phyloP scores from a whole-genome alignment of 2,329 filamentous ascomycete species.

The Talaromyces sp. region DNA sequence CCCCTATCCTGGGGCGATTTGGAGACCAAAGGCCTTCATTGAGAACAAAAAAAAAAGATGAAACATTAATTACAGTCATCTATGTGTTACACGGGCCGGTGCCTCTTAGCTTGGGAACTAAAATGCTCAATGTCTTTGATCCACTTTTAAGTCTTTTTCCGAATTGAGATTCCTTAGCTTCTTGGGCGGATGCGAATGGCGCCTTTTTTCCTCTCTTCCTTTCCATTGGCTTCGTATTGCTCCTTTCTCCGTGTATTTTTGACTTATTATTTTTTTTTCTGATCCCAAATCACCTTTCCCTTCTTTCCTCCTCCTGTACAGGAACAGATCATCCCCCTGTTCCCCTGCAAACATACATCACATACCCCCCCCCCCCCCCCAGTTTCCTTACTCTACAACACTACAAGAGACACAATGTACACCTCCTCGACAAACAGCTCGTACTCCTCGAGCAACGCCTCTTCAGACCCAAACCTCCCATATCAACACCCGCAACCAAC shows the following conservation, averaged over 20 bases:
- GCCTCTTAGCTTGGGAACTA: slow-evolving; percentile 21
- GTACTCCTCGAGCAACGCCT: slow-evolving; percentile 32
- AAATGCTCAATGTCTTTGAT: slow-evolving; percentile 26
- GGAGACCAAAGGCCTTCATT: background rate
- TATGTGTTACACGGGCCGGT: slow-evolving; percentile 28
- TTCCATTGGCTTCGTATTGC: background rate
- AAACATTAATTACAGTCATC: slow-evolving; percentile 27
- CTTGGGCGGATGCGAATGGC: slow-evolving; percentile 7
- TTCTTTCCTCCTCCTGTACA: background rate
- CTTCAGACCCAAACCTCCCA: slow-evolving; percentile 30
- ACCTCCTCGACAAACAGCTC: slow-evolving; percentile 31
- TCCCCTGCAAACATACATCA: background rate
- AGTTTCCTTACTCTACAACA: background rate
- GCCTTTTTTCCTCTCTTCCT: slow-evolving; percentile 4
- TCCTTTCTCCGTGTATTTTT: background rate
- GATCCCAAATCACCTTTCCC: background rate
- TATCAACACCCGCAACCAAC: slow-evolving; percentile 29
- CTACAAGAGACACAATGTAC: slow-evolving; percentile 21
- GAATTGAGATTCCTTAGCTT: slow-evolving; percentile 18
- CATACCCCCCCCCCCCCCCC: background rate
- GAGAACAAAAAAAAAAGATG: background rate
- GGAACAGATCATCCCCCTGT: background rate
- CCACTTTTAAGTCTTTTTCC: slow-evolving; percentile 27
- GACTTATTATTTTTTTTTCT: background rate
- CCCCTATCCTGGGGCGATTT: background rate